Conservation (phyloP, 2,329 filamentous ascomycete genomes). For the Penicillium griseofulvum region DNA sequence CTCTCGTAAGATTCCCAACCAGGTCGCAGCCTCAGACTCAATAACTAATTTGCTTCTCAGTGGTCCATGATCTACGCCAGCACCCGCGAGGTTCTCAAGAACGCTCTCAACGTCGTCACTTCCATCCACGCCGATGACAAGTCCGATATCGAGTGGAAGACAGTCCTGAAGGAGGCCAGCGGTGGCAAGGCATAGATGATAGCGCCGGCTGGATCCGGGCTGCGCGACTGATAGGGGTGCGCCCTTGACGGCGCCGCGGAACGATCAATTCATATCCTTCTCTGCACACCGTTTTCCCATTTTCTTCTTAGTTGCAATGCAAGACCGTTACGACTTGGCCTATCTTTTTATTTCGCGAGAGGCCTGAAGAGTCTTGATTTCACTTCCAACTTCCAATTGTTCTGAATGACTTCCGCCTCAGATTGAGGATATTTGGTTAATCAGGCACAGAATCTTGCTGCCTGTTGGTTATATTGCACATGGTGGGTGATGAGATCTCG, state of each 20-base stretch:
- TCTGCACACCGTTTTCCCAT: constrained; percentile 29
- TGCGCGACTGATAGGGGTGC: constrained; percentile 26
- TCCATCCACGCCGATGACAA: constrained; percentile 45
- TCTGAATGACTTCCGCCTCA: not conserved
- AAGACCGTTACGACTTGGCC: constrained; percentile 38
- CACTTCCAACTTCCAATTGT: constrained; percentile 14
- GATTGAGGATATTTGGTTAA: not conserved
- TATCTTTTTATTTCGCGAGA: constrained; percentile 17
- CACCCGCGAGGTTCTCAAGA: constrained; percentile 50
- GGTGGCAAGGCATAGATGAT: constrained; percentile 42
- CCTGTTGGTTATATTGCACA: not conserved
- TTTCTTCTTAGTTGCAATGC: constrained; percentile 37
- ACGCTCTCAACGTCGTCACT: constrained; percentile 44
- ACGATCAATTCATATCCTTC: constrained; percentile 30
- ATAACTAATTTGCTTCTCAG: constrained; percentile 26
- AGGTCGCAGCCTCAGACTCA: not conserved
- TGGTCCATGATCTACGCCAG: constrained; percentile 53
- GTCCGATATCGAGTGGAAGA: constrained; percentile 44
- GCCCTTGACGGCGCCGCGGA: constrained; percentile 23
- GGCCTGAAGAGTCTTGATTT: constrained; percentile 5
- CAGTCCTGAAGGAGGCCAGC: constrained; percentile 40
- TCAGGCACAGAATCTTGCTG: not conserved
- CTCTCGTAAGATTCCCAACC: constrained; percentile 35
- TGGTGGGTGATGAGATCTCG: not conserved
- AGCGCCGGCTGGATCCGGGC: constrained; percentile 38